Percentiles rank a stretch among this genome's conserved stretches.
Evolutionary conservation across 2,329 filamentous ascomycete genomes (phyloP).

Genomic region (Nothophoma quercina): DNA sequence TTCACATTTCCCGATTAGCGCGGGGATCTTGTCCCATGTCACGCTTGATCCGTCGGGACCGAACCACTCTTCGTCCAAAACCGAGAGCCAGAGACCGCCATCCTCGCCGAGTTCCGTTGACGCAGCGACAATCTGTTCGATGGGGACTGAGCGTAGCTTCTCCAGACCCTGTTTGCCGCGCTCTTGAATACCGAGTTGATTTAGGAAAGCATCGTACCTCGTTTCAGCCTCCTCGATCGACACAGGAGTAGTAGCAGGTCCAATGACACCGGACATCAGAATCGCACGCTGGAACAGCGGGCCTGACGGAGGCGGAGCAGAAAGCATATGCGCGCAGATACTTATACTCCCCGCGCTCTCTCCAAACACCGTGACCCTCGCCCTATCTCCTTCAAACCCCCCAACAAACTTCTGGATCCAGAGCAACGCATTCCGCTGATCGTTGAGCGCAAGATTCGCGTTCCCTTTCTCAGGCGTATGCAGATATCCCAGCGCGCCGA

Average conservation of each 20-base stretch:
- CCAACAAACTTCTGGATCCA: conserved; percentile 48
- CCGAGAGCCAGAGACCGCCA: conserved; percentile 21
- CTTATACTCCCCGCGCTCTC: conserved; percentile 55
- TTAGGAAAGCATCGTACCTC: conserved; percentile 28
- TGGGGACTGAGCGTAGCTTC: conserved; percentile 15
- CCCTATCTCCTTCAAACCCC: conserved; percentile 46
- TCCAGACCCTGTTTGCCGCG: conserved; percentile 17
- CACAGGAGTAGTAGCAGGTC: conserved; percentile 22
- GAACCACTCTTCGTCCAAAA: conserved; percentile 27
- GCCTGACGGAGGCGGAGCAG: conserved; percentile 10
- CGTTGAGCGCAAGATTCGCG: conserved; percentile 31
- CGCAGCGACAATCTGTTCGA: conserved; percentile 24
- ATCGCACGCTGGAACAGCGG: conserved; percentile 32
- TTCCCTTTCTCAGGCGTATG: conserved; percentile 51
- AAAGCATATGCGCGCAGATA: conserved; percentile 37
- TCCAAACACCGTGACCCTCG: conserved; percentile 50
- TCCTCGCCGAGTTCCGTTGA: conserved; percentile 3
- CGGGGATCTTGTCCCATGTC: conserved; percentile 30
- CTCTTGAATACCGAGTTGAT: conserved; percentile 25
- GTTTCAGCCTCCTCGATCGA: conserved; percentile 12
- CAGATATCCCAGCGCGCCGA: conserved; percentile 43
- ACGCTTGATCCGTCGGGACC: conserved; percentile 10
- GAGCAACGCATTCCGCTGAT: conserved; percentile 45
- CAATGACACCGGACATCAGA: conserved; percentile 31
- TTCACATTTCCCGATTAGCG: conserved; percentile 27